A percentile compares a stretch with the other conserved stretches of the same genome.
Evolutionary conservation across 139 green algal species (phyloP).

Genomic region (Gonium pectorale): DNA sequence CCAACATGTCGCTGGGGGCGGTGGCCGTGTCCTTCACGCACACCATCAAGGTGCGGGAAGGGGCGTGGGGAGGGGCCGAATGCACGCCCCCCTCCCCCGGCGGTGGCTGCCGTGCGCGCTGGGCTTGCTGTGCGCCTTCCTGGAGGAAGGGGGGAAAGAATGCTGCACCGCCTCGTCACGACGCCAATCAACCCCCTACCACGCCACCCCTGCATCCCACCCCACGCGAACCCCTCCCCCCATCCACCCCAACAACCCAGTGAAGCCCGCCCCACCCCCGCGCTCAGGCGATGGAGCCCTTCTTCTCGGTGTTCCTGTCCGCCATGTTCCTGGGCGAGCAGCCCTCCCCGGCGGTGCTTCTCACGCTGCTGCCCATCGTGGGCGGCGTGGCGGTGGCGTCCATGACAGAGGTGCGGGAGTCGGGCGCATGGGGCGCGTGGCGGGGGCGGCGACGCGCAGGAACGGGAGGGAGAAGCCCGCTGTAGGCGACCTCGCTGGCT

Average conservation of each 20-base stretch:
- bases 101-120: too few species aligned
- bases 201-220: too few species aligned
- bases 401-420: slow-evolving; percentile 69
- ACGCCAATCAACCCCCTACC: too few species aligned
- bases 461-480: too few species aligned
- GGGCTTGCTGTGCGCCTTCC: too few species aligned
- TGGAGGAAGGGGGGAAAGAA: too few species aligned
- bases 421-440: background rate
- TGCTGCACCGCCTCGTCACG: too few species aligned
- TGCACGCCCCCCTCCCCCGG: too few species aligned
- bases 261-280: background rate
- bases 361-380: slow-evolving; percentile 92
- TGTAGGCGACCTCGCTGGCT: too few species aligned
- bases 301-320: slow-evolving; percentile 94
- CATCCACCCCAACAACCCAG: too few species aligned
- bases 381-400: slow-evolving; percentile 92
- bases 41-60: slow-evolving; percentile 95
- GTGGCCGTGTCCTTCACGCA: slow-evolving; percentile 99
- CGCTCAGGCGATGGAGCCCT: slow-evolving; percentile 91
- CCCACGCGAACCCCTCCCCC: too few species aligned
- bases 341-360: slow-evolving; percentile 76
- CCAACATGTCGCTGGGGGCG: slow-evolving; percentile 94
- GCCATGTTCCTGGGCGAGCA: slow-evolving; percentile 88
- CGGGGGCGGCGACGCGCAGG: background rate
- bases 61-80: too few species aligned